phyloP scores from a whole-genome alignment of 306 rosid species.

The Alnus glutinosa region DNA sequence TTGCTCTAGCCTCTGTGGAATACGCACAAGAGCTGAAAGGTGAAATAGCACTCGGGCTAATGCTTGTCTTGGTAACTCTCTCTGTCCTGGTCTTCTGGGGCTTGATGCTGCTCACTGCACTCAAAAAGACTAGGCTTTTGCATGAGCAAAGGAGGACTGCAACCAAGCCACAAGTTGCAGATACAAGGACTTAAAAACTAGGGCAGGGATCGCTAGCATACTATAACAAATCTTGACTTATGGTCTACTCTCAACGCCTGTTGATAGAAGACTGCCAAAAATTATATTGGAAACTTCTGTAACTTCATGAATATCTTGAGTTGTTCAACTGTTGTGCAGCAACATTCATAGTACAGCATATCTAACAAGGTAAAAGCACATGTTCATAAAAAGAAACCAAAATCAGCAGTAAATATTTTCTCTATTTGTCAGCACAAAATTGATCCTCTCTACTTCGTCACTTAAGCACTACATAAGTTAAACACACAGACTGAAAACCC shows the following conservation, averaged over 20 bases:
- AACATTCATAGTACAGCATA: background rate
- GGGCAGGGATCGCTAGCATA: background rate
- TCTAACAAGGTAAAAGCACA: slow-evolving; percentile 16
- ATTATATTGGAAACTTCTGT: background rate
- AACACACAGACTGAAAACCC: slow-evolving; percentile 38
- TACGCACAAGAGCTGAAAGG: slow-evolving; percentile 39
- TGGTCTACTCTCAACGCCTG: background rate
- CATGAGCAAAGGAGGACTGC: background rate
- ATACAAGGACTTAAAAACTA: background rate
- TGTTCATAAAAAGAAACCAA: slow-evolving; percentile 30
- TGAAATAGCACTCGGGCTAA: slow-evolving; percentile 31
- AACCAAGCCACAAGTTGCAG: background rate
- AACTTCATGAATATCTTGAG: background rate
- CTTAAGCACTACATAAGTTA: slow-evolving; percentile 17
- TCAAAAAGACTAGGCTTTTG: slow-evolving; percentile 34
- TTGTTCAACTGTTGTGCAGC: background rate
- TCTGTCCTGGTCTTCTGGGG: slow-evolving; percentile 42
- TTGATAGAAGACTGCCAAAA: background rate
- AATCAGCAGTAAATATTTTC: slow-evolving; percentile 31
- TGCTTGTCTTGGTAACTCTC: slow-evolving; percentile 34
- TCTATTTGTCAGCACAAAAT: slow-evolving; percentile 45
- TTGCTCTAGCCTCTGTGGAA: slow-evolving; percentile 49
- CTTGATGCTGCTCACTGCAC: slow-evolving; percentile 42
- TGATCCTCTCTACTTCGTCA: slow-evolving; percentile 40
- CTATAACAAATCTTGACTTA: background rate